phyloP scores from a whole-genome alignment of 768 basidiomycete genomes.

The Phlebiopsis flavidoalba region DNA sequence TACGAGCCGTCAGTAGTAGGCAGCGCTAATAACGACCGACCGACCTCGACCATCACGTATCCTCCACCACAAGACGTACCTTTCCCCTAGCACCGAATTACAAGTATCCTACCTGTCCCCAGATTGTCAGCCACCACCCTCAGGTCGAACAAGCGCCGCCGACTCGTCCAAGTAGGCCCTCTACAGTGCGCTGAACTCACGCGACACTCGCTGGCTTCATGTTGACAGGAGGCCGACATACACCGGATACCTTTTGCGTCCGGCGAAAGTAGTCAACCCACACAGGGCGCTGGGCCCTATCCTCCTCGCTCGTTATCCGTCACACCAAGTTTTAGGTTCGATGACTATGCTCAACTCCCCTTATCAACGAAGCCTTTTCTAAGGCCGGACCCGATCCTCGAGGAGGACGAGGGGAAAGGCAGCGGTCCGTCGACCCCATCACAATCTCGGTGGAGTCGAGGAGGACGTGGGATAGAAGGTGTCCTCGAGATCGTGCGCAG shows the following conservation, averaged over 20 bases:
- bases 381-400: conserved; percentile 10
- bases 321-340: conserved; percentile 6
- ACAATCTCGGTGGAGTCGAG: background rate
- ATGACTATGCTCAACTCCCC: conserved; percentile 12
- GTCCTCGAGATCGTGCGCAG: conserved; percentile 35
- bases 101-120: conserved; percentile 3
- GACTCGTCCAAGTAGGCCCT: background rate
- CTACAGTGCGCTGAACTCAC: background rate
- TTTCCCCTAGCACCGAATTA: conserved; percentile 2
- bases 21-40: conserved; percentile 6
- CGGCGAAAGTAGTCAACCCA: background rate
- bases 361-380: conserved; percentile 8
- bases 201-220: background rate
- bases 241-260: conserved; percentile 4
- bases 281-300: background rate
- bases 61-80: conserved; percentile 9
- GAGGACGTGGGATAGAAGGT: conserved; percentile 18
- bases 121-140: background rate
- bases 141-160: background rate
- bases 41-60: conserved; percentile 14
- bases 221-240: conserved; percentile 2
- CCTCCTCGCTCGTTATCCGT: background rate
- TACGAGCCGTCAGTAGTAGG: conserved; percentile 14
- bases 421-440: conserved; percentile 8
- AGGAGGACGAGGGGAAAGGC: conserved; percentile 7